These are phyloP conservation scores for Komagataella kurtzmanii DNA, from an alignment of 805 yeast genomes.

Conservation along the genomic window DNA sequence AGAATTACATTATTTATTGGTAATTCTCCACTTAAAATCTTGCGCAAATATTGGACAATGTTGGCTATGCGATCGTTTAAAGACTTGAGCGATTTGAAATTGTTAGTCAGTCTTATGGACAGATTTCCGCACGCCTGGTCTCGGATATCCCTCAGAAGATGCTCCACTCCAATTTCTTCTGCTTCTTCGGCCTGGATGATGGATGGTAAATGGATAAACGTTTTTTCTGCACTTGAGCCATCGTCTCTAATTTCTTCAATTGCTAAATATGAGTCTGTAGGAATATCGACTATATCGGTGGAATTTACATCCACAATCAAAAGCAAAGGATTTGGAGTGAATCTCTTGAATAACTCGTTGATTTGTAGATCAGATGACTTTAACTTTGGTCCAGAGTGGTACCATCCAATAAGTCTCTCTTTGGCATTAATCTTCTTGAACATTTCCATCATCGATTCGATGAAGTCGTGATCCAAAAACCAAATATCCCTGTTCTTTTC, in stretches of 20 bases:
- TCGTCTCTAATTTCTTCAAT: conserved; percentile 94
- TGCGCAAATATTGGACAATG: conserved; percentile 64
- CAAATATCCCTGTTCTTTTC: conserved; percentile 84
- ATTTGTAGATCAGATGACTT: conserved; percentile 81
- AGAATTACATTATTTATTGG: conserved; percentile 86
- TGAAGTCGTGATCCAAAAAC: conserved; percentile 94
- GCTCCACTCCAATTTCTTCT: conserved; percentile 98
- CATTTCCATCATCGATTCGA: conserved; percentile 96
- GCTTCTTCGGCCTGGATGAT: conserved; percentile 96
- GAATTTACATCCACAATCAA: conserved; percentile 89
- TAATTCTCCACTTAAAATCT: conserved; percentile 54
- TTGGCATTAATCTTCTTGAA: conserved; percentile 95
- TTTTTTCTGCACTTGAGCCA: conserved; percentile 84
- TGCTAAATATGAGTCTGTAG: conserved; percentile 90
- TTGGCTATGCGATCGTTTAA: conserved; percentile 67
- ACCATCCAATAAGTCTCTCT: conserved; percentile 97
- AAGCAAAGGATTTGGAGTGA: conserved; percentile 68
- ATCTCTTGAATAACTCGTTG: conserved; percentile 78
- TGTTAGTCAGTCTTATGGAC: conserved; percentile 78
- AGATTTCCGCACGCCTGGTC: conserved; percentile 94
- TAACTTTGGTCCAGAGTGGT: conserved; percentile 93
- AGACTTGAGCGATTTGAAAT: conserved; percentile 78
- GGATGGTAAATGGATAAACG: conserved; percentile 89
- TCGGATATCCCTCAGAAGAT: conserved; percentile 81
- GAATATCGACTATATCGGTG: conserved; percentile 65